phyloP scores from a whole-genome alignment of 352 stramenopile species.

The Phytophthora tubulina region DNA sequence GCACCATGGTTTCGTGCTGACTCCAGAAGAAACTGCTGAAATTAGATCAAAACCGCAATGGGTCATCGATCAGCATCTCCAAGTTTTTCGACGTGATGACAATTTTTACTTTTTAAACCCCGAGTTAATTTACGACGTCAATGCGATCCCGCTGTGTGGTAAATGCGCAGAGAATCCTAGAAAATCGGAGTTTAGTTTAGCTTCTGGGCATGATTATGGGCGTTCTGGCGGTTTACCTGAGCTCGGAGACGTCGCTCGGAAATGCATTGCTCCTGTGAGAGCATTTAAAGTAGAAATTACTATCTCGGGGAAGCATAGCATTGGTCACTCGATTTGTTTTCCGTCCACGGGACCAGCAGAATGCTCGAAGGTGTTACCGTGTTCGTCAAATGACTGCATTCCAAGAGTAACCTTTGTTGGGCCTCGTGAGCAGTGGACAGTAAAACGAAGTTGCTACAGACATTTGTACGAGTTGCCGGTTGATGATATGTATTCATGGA shows the following conservation, averaged over 20 bases:
- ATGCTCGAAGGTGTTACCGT: background rate
- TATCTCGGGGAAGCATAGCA: background rate
- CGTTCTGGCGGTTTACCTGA: background rate
- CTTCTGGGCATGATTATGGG: conserved; percentile 16
- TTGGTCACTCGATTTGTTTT: conserved; percentile 22
- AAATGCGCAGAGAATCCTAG: too few species aligned
- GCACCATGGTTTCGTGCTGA: too few species aligned
- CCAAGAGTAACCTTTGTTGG: conserved; percentile 14
- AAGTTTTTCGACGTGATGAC: too few species aligned
- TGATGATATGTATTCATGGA: conserved; percentile 18
- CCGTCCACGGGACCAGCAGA: background rate
- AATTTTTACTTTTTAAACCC: too few species aligned
- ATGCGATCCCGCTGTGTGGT: too few species aligned
- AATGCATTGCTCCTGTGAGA: conserved; percentile 9
- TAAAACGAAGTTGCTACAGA: background rate
- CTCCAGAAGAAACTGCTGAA: too few species aligned
- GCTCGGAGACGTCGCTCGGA: conserved; percentile 1
- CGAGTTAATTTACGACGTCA: too few species aligned
- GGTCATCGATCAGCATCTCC: too few species aligned
- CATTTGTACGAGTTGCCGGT: background rate
- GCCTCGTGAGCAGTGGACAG: conserved; percentile 1
- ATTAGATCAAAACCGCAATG: too few species aligned
- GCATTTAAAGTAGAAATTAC: conserved; percentile 2
- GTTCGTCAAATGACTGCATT: background rate
- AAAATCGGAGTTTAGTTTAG: too few species aligned